A percentile compares a stretch with the other conserved stretches of the same genome.
phyloP scores from a whole-genome alignment of 1,284 basidiomycete species.

The Phellopilus nigrolimitatus region DNA sequence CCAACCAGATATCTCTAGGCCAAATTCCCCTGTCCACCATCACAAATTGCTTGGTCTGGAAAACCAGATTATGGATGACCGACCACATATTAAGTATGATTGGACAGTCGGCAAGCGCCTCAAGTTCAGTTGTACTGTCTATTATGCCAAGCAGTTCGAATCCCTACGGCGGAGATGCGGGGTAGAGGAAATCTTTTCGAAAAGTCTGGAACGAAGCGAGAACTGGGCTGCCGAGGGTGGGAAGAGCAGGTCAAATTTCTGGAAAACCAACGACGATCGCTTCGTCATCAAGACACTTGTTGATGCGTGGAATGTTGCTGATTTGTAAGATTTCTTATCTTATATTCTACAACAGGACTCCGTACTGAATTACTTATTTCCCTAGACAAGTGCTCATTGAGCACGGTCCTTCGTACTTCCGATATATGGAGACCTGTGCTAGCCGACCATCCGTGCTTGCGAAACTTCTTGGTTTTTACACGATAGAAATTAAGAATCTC shows the following conservation, averaged over 20 bases:
- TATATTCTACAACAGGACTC: neutral
- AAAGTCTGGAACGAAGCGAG: slow-evolving; percentile 55
- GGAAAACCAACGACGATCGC: slow-evolving; percentile 70
- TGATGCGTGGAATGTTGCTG: slow-evolving; percentile 79
- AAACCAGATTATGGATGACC: slow-evolving; percentile 49
- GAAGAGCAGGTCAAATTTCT: slow-evolving; percentile 71
- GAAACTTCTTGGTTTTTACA: slow-evolving; percentile 76
- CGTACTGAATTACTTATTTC: neutral
- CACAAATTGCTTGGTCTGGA: slow-evolving; percentile 46
- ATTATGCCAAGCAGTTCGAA: slow-evolving; percentile 77
- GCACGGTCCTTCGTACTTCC: slow-evolving; percentile 70
- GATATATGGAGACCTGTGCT: slow-evolving; percentile 65
- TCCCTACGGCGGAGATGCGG: slow-evolving; percentile 58
- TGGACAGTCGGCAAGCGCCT: slow-evolving; percentile 69
- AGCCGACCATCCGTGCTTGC: slow-evolving; percentile 63
- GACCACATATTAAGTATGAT: slow-evolving; percentile 76
- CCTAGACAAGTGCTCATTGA: slow-evolving; percentile 70
- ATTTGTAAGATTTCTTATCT: slow-evolving; percentile 50
- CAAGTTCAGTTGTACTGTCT: slow-evolving; percentile 73
- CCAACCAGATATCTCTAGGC: slow-evolving; percentile 24
- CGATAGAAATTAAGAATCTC: slow-evolving; percentile 69
- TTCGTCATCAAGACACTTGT: slow-evolving; percentile 81
- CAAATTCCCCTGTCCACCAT: slow-evolving; percentile 33
- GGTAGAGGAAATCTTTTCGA: slow-evolving; percentile 55
- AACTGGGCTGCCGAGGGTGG: slow-evolving; percentile 71